Conservation (phyloP, 768 basidiomycete genomes). For the Coprinopsis marcescibilis region DNA sequence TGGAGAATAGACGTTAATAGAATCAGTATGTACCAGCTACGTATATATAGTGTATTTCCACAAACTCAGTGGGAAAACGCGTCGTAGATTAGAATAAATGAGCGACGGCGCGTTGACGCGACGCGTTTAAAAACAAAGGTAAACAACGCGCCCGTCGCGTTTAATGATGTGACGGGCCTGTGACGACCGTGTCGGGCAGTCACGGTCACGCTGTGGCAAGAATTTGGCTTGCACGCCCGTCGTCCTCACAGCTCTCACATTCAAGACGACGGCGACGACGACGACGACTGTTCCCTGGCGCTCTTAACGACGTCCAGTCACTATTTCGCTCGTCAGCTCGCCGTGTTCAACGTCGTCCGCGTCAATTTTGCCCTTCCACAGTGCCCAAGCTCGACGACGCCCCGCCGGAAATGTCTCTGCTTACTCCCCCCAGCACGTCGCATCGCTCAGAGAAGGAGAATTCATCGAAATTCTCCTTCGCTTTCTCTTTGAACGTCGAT, state of each 20-base stretch:
- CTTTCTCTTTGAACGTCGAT: constrained; percentile 4
- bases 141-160: neutral
- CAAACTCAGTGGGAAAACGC: neutral
- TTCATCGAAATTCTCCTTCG: constrained; percentile 32
- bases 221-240: constrained; percentile 14
- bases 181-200: neutral
- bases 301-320: constrained; percentile 3
- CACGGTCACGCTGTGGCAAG: constrained; percentile 7
- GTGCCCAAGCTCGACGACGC: constrained; percentile 7
- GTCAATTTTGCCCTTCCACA: constrained; percentile 11
- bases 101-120: neutral
- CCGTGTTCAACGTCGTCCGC: constrained; percentile 9
- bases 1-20: too few species aligned
- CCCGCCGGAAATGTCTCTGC: constrained; percentile 37
- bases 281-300: neutral
- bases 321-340: constrained; percentile 1
- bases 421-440: constrained; percentile 56
- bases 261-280: constrained; percentile 6
- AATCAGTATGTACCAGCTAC: too few species aligned
- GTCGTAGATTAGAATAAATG: neutral
- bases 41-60: too few species aligned
- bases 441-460: constrained; percentile 46
- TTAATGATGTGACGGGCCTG: neutral
- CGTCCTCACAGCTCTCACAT: constrained; percentile 12
- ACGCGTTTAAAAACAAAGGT: constrained; percentile 1